Evolutionary conservation across 768 basidiomycete genomes (phyloP).

Genomic region (Rubroboletus pulcherrimus): DNA sequence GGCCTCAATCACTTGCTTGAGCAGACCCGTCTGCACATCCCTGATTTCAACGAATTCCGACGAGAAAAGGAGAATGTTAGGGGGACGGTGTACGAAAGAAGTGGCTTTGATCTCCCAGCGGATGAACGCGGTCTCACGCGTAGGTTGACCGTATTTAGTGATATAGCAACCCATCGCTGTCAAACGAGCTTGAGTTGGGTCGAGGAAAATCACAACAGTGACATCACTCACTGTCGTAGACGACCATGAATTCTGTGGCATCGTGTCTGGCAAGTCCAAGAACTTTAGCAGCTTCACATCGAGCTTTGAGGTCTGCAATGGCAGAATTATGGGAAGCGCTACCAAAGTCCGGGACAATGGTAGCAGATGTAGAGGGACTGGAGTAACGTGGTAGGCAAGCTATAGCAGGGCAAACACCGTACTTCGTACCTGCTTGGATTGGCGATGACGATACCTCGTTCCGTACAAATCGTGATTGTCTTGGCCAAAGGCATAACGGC

Average conservation of each 20-base stretch:
- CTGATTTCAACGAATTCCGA: conserved; percentile 74
- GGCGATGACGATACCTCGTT: conserved; percentile 60
- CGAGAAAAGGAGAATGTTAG: conserved; percentile 70
- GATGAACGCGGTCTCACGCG: conserved; percentile 58
- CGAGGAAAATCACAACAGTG: not conserved
- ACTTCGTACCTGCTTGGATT: conserved; percentile 62
- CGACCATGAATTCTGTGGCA: conserved; percentile 56
- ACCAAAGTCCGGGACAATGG: conserved; percentile 58
- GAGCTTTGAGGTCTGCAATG: conserved; percentile 52
- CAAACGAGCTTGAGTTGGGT: not conserved
- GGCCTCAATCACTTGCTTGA: conserved; percentile 83
- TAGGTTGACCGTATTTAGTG: conserved; percentile 62
- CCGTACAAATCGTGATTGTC: conserved; percentile 62
- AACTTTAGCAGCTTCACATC: conserved; percentile 54
- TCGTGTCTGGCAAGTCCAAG: conserved; percentile 63
- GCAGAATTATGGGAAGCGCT: conserved; percentile 37
- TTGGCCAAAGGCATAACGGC: conserved; percentile 57
- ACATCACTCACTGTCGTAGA: conserved; percentile 64
- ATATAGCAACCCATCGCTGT: conserved; percentile 76
- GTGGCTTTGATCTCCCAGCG: conserved; percentile 75
- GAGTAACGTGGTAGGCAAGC: not conserved
- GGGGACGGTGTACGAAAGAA: conserved; percentile 57
- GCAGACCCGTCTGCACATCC: conserved; percentile 54
- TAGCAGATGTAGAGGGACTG: conserved; percentile 43
- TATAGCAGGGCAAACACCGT: not conserved